Evolutionary conservation across 768 basidiomycete species (phyloP), one percentile per base, ranked within the genome.

Genomic region (Rickenella mellea): DNA sequence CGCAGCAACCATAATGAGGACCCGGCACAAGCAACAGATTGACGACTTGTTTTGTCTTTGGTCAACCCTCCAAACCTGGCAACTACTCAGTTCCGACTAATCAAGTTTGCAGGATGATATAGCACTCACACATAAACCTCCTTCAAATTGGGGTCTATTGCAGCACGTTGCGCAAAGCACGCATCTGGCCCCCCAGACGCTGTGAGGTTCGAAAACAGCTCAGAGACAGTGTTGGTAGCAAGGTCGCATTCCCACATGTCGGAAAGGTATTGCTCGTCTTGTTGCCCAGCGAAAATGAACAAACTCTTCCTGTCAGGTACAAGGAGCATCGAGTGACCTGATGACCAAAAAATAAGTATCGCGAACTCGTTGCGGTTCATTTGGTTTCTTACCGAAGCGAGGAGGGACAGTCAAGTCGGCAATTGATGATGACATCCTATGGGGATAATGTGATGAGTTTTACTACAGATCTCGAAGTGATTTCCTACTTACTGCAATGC

Each of bases 251-350:
- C 67, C 40, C 80, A 83, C 83, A 88, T 84, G 57, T 88, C 86
- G 2, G 78, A 73, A 7, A 83, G 68, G 46, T 77, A 79, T 44
- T 66, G 73, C 19, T 81, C 49, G 21, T 78, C 76, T 14, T 73
- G 68, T 56, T 83, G 79, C 1, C 87, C 86, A 9, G 77, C 83
- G 48, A 88, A 82, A 31, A 89, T 78, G 56, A 75, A 82, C 12
- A 88, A 65, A 0, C 68, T 73, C 27, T 71, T 72, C 0, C 70
- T 60, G 9, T 57, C 59, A 4, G 78, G 65, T 41, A 88, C 85
- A 15, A 87, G 66, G 4, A 87, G 72, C 86, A 90, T 89, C 3
- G 84, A 85, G 59, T 89, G 86, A 0, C 84, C 83, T 80, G 36
- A 28, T 4, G 17, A 33, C 22, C 22, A 24, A 30, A 15, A 5